Percentiles rank a stretch among this genome's conserved stretches.
Conservation (phyloP, 2,329 filamentous ascomycete species). For the Endocalyx cinctus region DNA sequence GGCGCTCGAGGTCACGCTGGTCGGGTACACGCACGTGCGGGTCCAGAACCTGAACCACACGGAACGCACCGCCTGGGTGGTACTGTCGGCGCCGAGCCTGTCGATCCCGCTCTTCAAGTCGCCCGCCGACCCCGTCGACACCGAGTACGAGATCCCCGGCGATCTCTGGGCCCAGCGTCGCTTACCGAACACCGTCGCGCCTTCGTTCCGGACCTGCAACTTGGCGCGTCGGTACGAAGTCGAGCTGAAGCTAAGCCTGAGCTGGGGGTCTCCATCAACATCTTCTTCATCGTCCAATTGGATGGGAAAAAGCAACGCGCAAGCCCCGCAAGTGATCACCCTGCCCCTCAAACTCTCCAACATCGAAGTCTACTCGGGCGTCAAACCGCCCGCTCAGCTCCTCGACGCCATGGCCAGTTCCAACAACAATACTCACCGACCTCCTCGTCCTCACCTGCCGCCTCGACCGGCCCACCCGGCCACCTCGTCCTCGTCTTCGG, state of each 20-base stretch:
- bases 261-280: constrained; percentile 51
- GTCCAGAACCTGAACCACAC: constrained; percentile 69
- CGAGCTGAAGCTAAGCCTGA: constrained; percentile 74
- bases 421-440: constrained; percentile 3
- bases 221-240: constrained; percentile 77
- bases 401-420: constrained; percentile 42
- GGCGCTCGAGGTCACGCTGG: constrained; percentile 74
- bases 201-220: constrained; percentile 86
- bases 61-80: constrained; percentile 70
- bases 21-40: constrained; percentile 73
- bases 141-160: constrained; percentile 65
- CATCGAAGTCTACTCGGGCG: constrained; percentile 81
- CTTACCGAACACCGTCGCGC: constrained; percentile 81
- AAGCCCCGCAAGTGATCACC: constrained; percentile 64
- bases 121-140: constrained; percentile 53
- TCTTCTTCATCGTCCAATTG: constrained; percentile 4
- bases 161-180: constrained; percentile 67
- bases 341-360: constrained; percentile 71
- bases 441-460: constrained; percentile 36
- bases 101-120: constrained; percentile 63
- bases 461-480: constrained; percentile 26
- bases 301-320: constrained; percentile 26
- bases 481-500: constrained; percentile 5
- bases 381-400: constrained; percentile 73
- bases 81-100: constrained; percentile 69